A percentile compares a stretch with the other conserved stretches of the same genome.
Evolutionary conservation across 2,329 filamentous ascomycete species (phyloP).

Genomic region (Beauveria pseudobassiana): DNA sequence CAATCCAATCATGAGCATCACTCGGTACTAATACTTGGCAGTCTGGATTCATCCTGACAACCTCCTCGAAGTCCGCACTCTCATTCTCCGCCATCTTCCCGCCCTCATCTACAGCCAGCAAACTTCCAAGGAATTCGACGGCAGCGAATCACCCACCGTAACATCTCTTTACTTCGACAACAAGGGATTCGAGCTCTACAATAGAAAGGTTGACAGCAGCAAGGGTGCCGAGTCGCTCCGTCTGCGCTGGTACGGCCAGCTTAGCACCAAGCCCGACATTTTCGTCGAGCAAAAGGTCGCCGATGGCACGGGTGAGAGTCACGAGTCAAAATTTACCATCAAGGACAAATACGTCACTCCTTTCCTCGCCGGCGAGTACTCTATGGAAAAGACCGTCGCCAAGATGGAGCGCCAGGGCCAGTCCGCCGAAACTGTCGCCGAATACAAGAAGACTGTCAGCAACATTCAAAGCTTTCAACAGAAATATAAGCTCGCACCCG

Average conservation of each 20-base stretch:
- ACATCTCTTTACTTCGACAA: conserved; percentile 97
- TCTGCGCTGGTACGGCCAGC: conserved; percentile 84
- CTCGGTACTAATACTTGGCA: conserved; percentile 25
- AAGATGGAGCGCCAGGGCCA: conserved; percentile 78
- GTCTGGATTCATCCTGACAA: conserved; percentile 97
- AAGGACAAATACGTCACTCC: conserved; percentile 91
- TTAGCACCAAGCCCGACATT: conserved; percentile 72
- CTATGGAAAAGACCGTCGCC: conserved; percentile 81
- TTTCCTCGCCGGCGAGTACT: conserved; percentile 81
- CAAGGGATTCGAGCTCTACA: conserved; percentile 76
- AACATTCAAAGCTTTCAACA: conserved; percentile 76
- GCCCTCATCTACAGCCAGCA: conserved; percentile 90
- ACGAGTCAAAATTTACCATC: conserved; percentile 73
- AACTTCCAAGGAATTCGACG: conserved; percentile 73
- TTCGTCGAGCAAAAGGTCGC: conserved; percentile 85
- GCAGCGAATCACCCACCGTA: conserved; percentile 76
- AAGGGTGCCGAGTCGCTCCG: conserved; percentile 72
- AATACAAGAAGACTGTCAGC: conserved; percentile 63
- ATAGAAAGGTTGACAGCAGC: conserved; percentile 71
- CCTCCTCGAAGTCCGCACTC: conserved; percentile 91
- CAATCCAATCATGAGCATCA: no score
- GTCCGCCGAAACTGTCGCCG: conserved; percentile 56
- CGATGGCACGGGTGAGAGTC: conserved; percentile 65
- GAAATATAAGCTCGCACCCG: conserved; percentile 69
- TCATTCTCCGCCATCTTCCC: conserved; percentile 83